Conservation (phyloP, 2,329 filamentous ascomycete genomes). For the Fusarium mexicanum region DNA sequence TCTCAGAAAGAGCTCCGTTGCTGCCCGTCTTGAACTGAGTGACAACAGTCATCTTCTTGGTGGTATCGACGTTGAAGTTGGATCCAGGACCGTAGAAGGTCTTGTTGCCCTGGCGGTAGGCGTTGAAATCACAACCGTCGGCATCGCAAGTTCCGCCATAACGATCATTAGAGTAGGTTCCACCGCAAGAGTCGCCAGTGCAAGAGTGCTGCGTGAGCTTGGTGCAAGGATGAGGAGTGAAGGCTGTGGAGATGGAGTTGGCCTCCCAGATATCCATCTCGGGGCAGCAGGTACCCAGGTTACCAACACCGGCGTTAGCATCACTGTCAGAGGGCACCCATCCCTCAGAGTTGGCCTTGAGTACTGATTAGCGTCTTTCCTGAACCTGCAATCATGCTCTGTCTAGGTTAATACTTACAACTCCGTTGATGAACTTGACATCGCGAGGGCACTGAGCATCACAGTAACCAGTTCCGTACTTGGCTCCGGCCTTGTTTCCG, state of each 20-base stretch:
- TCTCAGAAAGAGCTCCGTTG: conserved; percentile 65
- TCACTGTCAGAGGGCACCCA: conserved; percentile 64
- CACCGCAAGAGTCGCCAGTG: conserved; percentile 61
- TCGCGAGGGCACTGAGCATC: conserved; percentile 64
- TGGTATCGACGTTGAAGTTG: conserved; percentile 67
- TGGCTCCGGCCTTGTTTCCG: conserved; percentile 63
- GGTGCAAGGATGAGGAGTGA: conserved; percentile 73
- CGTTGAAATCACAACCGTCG: conserved; percentile 77
- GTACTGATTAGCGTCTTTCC: conserved; percentile 42
- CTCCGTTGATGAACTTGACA: conserved; percentile 67
- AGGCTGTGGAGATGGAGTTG: conserved; percentile 71
- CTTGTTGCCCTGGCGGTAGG: conserved; percentile 71
- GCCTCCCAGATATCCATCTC: conserved; percentile 74
- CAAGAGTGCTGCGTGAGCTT: conserved; percentile 61
- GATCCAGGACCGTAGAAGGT: conserved; percentile 69
- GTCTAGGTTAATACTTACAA: conserved; percentile 44
- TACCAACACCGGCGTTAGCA: conserved; percentile 62
- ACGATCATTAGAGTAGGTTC: conserved; percentile 61
- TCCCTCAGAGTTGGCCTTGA: conserved; percentile 61
- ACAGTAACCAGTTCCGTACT: conserved; percentile 68
- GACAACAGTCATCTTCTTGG: conserved; percentile 69
- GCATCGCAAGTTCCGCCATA: conserved; percentile 73
- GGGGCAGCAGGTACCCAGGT: conserved; percentile 66
- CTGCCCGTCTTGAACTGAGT: conserved; percentile 67
- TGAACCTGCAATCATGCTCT: background rate